These are phyloP conservation scores for Geotrichum reessii DNA, from an alignment of 1,139 yeast species.

Conservation along the genomic window DNA sequence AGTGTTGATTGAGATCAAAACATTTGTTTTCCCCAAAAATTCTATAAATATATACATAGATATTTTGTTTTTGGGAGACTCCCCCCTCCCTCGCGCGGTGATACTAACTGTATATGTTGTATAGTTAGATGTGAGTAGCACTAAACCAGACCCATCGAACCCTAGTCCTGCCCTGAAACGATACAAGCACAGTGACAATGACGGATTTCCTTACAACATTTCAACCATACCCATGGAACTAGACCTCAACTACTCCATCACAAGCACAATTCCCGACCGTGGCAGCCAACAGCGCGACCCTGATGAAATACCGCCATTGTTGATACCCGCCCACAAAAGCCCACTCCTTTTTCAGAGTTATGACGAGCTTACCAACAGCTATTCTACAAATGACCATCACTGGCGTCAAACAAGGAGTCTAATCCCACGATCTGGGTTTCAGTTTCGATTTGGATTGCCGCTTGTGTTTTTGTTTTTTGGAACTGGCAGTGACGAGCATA, in stretches of 20 bases:
- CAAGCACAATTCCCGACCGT: neutral
- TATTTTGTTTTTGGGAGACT: too few relatives aligned
- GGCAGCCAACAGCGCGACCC: neutral
- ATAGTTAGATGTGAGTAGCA: neutral
- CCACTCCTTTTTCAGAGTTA: neutral
- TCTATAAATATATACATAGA: too few relatives aligned
- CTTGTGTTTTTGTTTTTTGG: conserved; percentile 12
- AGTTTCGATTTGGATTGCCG: neutral
- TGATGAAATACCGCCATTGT: neutral
- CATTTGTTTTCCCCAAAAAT: neutral
- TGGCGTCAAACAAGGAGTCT: neutral
- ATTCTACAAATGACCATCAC: neutral
- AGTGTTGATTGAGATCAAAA: neutral
- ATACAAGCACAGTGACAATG: neutral
- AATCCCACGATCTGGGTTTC: neutral
- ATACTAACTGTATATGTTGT: too few relatives aligned
- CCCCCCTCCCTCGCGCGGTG: too few relatives aligned
- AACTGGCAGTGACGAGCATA: conserved; percentile 5
- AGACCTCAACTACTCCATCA: neutral
- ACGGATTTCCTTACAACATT: neutral
- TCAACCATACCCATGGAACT: neutral
- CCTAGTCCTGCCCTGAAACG: neutral
- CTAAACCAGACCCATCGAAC: neutral
- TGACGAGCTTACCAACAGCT: neutral
- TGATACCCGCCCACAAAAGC: neutral